Conservation (phyloP, 2,329 filamentous ascomycete species). For the Sclerotinia glacialis region DNA sequence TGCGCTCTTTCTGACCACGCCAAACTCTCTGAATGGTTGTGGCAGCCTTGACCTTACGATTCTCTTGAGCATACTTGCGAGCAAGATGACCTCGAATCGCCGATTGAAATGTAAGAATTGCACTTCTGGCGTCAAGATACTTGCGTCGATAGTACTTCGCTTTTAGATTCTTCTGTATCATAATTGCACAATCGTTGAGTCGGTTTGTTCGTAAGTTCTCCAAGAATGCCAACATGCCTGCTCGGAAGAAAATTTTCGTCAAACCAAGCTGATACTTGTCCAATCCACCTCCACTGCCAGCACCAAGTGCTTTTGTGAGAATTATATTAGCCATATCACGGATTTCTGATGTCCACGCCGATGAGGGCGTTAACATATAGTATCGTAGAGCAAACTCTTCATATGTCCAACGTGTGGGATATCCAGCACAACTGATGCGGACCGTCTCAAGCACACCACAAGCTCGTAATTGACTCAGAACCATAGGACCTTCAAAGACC, state of each 20-base stretch:
- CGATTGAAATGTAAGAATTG: conserved; percentile 78
- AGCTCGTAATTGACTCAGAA: conserved; percentile 91
- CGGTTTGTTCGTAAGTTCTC: conserved; percentile 89
- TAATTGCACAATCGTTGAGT: conserved; percentile 88
- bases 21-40: conserved; percentile 94
- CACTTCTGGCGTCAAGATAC: conserved; percentile 81
- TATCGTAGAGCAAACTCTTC: conserved; percentile 97
- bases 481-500: conserved; percentile 99
- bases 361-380: conserved; percentile 94
- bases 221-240: conserved; percentile 96
- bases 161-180: conserved; percentile 98
- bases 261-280: conserved; percentile 98
- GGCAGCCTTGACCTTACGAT: conserved; percentile 79
- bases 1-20: conserved; percentile 88
- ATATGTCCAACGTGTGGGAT: conserved; percentile 97
- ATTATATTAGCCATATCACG: conserved; percentile 92
- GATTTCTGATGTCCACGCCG: conserved; percentile 90
- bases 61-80: conserved; percentile 72
- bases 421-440: conserved; percentile 93
- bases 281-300: conserved; percentile 66
- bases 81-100: conserved; percentile 74
- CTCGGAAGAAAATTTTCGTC: conserved; percentile 99
- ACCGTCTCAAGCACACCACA: conserved; percentile 99
- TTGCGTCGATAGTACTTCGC: conserved; percentile 93
- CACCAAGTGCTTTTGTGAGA: conserved; percentile 79